Conservation (phyloP, 2,329 filamentous ascomycete genomes). For the Corynespora cassiicola region DNA sequence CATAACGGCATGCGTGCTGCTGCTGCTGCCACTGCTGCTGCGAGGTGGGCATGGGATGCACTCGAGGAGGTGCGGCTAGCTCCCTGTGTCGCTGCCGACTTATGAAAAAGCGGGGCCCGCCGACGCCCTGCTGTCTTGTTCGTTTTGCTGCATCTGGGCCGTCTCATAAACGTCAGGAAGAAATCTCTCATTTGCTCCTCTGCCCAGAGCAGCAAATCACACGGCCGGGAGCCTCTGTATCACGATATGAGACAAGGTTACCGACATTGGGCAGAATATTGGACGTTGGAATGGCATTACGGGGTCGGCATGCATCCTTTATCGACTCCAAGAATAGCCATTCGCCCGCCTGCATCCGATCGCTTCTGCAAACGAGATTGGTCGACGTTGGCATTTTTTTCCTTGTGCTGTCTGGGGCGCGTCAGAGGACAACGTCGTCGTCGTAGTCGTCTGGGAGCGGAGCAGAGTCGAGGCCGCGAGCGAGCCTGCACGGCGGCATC, state of each 20-base stretch:
- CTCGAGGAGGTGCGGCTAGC: conserved; percentile 24
- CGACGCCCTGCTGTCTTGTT: conserved; percentile 1
- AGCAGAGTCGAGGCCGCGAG: no score
- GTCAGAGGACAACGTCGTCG: no score
- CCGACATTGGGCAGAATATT: no score
- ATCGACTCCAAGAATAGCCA: conserved; percentile 6
- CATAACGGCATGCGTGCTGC: no score
- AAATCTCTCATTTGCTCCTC: conserved; percentile 2
- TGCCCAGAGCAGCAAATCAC: no score
- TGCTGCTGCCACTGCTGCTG: background rate
- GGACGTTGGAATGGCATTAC: background rate
- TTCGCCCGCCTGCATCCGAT: background rate
- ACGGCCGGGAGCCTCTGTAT: no score
- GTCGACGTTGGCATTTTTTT: no score
- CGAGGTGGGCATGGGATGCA: conserved; percentile 6
- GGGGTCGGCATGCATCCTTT: conserved; percentile 1
- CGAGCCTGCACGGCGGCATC: no score
- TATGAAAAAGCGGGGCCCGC: conserved; percentile 15
- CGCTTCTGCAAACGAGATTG: conserved; percentile 4
- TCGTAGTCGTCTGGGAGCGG: no score
- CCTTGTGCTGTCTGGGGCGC: no score
- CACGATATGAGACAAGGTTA: no score
- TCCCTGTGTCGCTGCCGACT: conserved; percentile 19
- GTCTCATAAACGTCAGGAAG: conserved; percentile 14
- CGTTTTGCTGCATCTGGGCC: conserved; percentile 7